Conservation (phyloP, 495 filamentous ascomycete species). For the Astrothelium macrocarpum region DNA sequence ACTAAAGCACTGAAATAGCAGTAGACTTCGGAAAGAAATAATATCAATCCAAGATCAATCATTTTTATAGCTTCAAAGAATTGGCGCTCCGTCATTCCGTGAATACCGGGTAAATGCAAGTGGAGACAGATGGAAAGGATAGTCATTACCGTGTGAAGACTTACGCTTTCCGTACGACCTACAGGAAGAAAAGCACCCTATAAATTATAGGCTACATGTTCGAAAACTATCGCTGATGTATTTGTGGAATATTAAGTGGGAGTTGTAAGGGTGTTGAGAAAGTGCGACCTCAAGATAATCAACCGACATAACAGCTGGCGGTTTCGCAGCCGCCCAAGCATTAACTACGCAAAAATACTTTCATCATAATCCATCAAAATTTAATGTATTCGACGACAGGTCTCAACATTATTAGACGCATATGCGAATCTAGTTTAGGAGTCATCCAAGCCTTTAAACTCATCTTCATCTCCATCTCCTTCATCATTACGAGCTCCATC, state of each 20-base stretch:
- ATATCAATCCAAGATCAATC: not conserved
- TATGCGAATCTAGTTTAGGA: not conserved
- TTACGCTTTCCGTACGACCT: not conserved
- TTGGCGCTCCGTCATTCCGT: not conserved
- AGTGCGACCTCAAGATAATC: too few relatives aligned
- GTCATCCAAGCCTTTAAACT: not conserved
- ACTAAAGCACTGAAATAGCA: not conserved
- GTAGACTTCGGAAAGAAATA: not conserved
- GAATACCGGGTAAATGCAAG: not conserved
- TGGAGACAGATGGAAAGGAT: not conserved
- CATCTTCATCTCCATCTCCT: constrained; percentile 5
- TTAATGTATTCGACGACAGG: too few relatives aligned
- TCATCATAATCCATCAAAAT: not conserved
- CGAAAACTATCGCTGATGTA: too few relatives aligned
- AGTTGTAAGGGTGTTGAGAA: too few relatives aligned
- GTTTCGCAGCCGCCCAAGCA: not conserved
- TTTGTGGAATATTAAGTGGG: too few relatives aligned
- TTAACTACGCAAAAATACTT: too few relatives aligned
- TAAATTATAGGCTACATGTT: too few relatives aligned
- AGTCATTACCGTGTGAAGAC: not conserved
- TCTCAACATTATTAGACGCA: too few relatives aligned
- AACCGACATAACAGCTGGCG: too few relatives aligned
- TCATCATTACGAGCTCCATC: constrained; percentile 1
- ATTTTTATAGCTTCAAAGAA: not conserved
- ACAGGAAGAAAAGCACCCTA: too few relatives aligned